phyloP scores from a whole-genome alignment of 139 green algal genomes.

The Deuterostichococcus epilithicus region DNA sequence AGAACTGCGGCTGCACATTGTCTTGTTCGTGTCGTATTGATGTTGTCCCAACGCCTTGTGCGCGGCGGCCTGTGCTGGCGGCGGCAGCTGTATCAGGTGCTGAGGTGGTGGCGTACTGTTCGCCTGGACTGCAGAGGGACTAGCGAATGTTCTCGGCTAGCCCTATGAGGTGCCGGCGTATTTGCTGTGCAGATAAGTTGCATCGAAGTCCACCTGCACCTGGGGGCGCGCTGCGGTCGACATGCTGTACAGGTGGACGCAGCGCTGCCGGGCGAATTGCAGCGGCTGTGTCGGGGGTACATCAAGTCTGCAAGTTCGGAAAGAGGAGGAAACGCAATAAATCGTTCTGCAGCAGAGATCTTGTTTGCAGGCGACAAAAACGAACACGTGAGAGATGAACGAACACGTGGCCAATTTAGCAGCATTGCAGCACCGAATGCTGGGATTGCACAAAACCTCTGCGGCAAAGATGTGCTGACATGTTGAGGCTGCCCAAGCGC shows the following conservation, averaged over 20 bases:
- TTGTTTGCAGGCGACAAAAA: too few species aligned
- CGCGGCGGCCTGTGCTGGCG: not conserved
- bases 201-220: too few species aligned
- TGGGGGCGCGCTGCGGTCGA: too few species aligned
- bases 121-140: not conserved
- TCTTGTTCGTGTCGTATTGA: too few species aligned
- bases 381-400: too few species aligned
- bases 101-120: not conserved
- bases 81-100: not conserved
- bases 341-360: too few species aligned
- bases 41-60: not conserved
- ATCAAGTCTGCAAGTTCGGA: too few species aligned
- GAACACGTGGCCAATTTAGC: not conserved
- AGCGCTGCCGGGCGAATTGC: too few species aligned
- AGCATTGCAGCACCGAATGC: too few species aligned
- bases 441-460: not conserved
- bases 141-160: not conserved
- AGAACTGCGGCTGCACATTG: too few species aligned
- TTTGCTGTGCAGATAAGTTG: not conserved
- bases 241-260: not conserved
- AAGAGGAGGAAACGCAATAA: too few species aligned
- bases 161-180: not conserved
- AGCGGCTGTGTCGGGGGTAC: too few species aligned
- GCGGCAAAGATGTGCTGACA: not conserved
- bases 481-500: not conserved